Evolutionary conservation across 140 eudicot genomes (phyloP), one percentile per base, ranked within the genome.

Genomic region (Bidens hawaiensis): DNA sequence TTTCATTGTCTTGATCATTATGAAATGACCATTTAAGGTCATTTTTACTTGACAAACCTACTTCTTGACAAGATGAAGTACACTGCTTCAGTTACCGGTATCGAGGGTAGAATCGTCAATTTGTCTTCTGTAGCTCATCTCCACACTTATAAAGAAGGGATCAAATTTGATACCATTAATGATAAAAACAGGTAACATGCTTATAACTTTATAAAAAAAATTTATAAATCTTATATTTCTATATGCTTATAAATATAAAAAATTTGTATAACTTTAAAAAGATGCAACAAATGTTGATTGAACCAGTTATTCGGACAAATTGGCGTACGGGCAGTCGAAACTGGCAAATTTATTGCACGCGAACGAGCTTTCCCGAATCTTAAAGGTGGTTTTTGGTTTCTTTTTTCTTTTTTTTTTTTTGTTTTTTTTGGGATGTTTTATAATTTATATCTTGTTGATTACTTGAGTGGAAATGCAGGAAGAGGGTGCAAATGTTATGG

Each of bases 271-370:
- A 0, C 21, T 54, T 15, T 56, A 31, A 7, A 30, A 56, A 28
- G 4, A 12, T 8, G 43, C 26, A n/a, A n/a, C n/a, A 70, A 33
- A 27, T 73, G 62, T 57, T 63, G 68, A 6, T 21, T 73, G 21
- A 47, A 55, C 5, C 86, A 85, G 97, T 52, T 89, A 89, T 45
- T 78, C 85, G 1, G 94, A 89, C 41, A 89, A 89, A 71, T 70
- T 67, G 73, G 97, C 97, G 30, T 89, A 89, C n/a, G 97, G 94
- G 21, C 97, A 89, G 71, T 89, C 97, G 3, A 89, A 89, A 61
- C 63, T 89, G 59, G 95, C 95, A 33, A 82, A 74, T 64, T 38
- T 89, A 52, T 68, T 85, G 81, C 97, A 89, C 15, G 91, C 97
- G n/a, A 89, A 80, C 15, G 88, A 89, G 75, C 94, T 89, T 62